Percentiles rank a stretch among this genome's conserved stretches.
These are phyloP conservation scores for Irpex lacteus DNA, from an alignment of 1,284 basidiomycete genomes.

Conservation along the genomic window DNA sequence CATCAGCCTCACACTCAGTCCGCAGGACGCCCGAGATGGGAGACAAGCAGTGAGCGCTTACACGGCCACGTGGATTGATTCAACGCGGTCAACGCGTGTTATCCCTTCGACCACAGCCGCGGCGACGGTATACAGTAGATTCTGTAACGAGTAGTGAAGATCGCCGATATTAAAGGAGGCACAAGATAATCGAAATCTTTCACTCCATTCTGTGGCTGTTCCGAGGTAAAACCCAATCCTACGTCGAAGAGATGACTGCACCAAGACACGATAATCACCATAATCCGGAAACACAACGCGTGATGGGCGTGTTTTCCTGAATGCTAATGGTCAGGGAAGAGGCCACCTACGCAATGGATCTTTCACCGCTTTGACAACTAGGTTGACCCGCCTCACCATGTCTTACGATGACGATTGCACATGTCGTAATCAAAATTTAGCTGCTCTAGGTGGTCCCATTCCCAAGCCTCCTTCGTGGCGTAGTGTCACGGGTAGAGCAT, in stretches of 20 bases:
- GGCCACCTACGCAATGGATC: neutral
- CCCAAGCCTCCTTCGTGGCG: neutral
- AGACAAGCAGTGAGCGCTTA: conserved; percentile 6
- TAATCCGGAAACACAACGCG: neutral
- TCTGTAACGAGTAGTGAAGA: neutral
- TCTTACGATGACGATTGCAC: neutral
- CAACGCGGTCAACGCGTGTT: conserved; percentile 1
- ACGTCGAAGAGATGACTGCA: neutral
- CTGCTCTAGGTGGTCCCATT: neutral
- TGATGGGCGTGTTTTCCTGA: neutral
- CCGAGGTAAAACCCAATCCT: neutral
- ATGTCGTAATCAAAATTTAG: neutral
- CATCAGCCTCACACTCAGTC: conserved; percentile 8
- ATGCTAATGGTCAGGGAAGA: neutral
- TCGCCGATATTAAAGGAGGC: neutral
- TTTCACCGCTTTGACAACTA: neutral
- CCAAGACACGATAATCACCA: conserved; percentile 1
- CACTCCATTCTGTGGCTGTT: neutral
- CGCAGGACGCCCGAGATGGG: conserved; percentile 14
- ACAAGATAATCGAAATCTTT: neutral
- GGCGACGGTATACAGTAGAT: neutral
- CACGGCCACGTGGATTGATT: conserved; percentile 2
- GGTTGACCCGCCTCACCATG: neutral
- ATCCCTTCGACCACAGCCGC: neutral
- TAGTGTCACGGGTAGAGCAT: neutral